Conservation (phyloP, 148 eudicot genomes). For the Vaccinium macrocarpon region DNA sequence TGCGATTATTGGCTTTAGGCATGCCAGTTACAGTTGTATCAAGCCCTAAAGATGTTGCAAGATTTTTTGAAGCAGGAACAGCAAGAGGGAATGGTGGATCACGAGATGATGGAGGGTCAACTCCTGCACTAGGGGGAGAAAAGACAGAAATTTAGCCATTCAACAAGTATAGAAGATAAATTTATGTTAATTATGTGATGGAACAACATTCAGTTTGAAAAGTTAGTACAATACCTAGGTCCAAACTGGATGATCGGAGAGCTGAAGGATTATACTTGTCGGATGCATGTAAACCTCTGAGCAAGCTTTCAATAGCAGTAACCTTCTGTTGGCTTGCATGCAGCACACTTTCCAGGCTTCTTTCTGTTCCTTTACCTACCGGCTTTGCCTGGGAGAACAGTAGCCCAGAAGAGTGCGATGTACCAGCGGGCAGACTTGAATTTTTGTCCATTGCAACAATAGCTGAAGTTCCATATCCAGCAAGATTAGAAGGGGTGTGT, state of each 20-base stretch:
- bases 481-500: slow-evolving; percentile 53
- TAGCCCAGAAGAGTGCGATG: slow-evolving; percentile 70
- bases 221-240: slow-evolving; percentile 64
- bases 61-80: slow-evolving; percentile 85
- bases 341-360: slow-evolving; percentile 86
- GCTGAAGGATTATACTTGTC: slow-evolving; percentile 52
- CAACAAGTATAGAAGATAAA: background rate
- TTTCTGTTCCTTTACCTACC: slow-evolving; percentile 62
- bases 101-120: slow-evolving; percentile 98
- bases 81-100: slow-evolving; percentile 96
- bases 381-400: slow-evolving; percentile 69
- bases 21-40: slow-evolving; percentile 57
- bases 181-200: background rate
- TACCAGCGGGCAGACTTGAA: slow-evolving; percentile 60
- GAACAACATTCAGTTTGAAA: background rate
- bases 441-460: slow-evolving; percentile 93
- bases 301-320: slow-evolving; percentile 95
- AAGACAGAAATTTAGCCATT: background rate
- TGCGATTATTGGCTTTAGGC: slow-evolving; percentile 57
- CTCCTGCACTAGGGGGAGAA: slow-evolving; percentile 90
- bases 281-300: slow-evolving; percentile 76
- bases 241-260: slow-evolving; percentile 87
- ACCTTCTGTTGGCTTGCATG: slow-evolving; percentile 95
- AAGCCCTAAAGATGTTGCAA: slow-evolving; percentile 52
- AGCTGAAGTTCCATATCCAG: slow-evolving; percentile 98